These are phyloP conservation scores for Bonia amplexicaulis DNA, from an alignment of 176 grass and related monocot genomes.

Conservation along the genomic window DNA sequence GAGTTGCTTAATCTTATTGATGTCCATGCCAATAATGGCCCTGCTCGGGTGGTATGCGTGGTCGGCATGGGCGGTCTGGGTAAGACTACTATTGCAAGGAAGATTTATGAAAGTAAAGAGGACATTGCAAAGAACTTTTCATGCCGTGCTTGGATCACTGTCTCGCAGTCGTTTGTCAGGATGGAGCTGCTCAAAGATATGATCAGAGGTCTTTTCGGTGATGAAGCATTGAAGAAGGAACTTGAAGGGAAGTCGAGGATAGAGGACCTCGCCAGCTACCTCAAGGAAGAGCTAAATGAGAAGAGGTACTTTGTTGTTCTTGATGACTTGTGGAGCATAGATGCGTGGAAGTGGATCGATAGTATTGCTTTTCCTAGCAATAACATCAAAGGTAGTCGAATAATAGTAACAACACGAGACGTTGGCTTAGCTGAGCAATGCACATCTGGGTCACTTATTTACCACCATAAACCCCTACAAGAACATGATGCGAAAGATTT, in stretches of 20 bases:
- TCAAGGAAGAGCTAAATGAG: not conserved
- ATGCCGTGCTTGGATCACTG: conserved; percentile 22
- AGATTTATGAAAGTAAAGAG: conserved; percentile 10
- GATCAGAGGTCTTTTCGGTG: not conserved
- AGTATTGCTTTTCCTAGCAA: conserved; percentile 10
- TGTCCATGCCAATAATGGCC: not conserved
- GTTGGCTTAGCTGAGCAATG: conserved; percentile 2
- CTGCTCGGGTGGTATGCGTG: conserved; percentile 13
- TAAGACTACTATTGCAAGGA: conserved; percentile 35
- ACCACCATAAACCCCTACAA: conserved; percentile 6
- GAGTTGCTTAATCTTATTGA: conserved; percentile 7
- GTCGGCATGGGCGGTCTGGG: conserved; percentile 44
- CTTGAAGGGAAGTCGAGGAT: not conserved
- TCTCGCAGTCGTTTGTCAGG: conserved; percentile 28
- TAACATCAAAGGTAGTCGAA: not conserved
- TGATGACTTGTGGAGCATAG: conserved; percentile 31
- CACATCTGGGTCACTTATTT: not conserved
- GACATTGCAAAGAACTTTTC: not conserved
- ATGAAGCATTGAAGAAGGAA: not conserved
- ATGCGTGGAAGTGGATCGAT: conserved; percentile 9
- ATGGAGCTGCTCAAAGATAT: conserved; percentile 25
- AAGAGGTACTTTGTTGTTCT: conserved; percentile 32
- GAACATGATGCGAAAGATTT: conserved; percentile 1
- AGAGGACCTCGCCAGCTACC: not conserved
- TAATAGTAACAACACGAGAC: conserved; percentile 22